A percentile compares a stretch with the other conserved stretches of the same genome.
phyloP scores from a whole-genome alignment of 768 basidiomycete genomes.

The Calocybe gangraenosa region DNA sequence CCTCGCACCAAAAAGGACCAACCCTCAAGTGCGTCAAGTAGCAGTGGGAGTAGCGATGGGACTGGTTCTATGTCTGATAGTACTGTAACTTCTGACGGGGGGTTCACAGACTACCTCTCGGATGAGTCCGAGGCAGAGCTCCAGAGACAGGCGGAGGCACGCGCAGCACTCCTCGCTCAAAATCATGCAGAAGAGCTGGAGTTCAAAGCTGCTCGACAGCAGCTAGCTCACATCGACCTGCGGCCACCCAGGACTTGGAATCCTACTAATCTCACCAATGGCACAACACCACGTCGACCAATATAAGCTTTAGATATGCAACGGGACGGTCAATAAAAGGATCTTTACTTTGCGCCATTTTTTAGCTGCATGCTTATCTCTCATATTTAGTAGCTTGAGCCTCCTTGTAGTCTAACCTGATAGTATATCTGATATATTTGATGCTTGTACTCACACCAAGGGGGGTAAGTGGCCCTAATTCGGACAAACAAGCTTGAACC shows the following conservation, averaged over 20 bases:
- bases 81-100: constrained; percentile 82
- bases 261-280: constrained; percentile 41
- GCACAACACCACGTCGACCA: constrained; percentile 17
- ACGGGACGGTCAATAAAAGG: constrained; percentile 4
- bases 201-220: constrained; percentile 76
- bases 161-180: constrained; percentile 74
- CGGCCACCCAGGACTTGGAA: constrained; percentile 78
- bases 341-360: constrained; percentile 1
- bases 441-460: too few relatives aligned
- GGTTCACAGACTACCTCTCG: constrained; percentile 87
- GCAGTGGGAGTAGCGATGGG: constrained; percentile 62
- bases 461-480: constrained; percentile 13
- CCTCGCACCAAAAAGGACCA: constrained; percentile 28
- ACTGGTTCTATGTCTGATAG: constrained; percentile 63
- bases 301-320: constrained; percentile 6
- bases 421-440: too few relatives aligned
- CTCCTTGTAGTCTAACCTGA: too few relatives aligned
- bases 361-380: constrained; percentile 1
- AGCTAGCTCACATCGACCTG: constrained; percentile 69
- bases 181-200: constrained; percentile 77
- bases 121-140: constrained; percentile 90
- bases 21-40: constrained; percentile 48
- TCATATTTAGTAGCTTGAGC: too few relatives aligned
- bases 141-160: constrained; percentile 80
- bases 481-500: constrained; percentile 17